Evolutionary conservation across 164 flowering plant species (phyloP).

Genomic region (Liquidambar formosana): DNA sequence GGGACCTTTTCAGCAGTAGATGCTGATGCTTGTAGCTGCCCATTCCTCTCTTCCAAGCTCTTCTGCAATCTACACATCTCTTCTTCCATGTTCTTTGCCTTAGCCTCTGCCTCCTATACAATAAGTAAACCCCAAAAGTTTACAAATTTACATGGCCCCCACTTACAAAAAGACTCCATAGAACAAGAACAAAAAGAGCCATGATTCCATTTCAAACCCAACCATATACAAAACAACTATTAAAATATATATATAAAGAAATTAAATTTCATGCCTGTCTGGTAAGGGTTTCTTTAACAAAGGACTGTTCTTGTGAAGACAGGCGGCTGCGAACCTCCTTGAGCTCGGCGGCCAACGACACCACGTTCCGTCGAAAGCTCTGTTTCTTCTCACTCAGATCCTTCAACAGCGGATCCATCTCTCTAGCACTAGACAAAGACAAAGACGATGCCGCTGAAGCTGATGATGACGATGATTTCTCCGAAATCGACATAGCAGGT

Average conservation of each 20-base stretch:
- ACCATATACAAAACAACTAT: not conserved
- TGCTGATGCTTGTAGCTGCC: slow-evolving; percentile 56
- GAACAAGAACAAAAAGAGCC: slow-evolving; percentile 15
- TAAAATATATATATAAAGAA: not conserved
- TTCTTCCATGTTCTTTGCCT: slow-evolving; percentile 68
- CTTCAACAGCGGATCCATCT: slow-evolving; percentile 73
- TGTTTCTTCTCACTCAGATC: slow-evolving; percentile 89
- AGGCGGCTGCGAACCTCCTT: slow-evolving; percentile 82
- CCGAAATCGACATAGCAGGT: slow-evolving; percentile 25
- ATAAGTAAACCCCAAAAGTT: slow-evolving; percentile 8
- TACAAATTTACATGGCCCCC: slow-evolving; percentile 7
- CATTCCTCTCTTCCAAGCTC: slow-evolving; percentile 70
- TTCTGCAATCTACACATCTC: slow-evolving; percentile 58
- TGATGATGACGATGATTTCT: slow-evolving; percentile 7
- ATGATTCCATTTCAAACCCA: slow-evolving; percentile 5
- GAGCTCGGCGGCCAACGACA: slow-evolving; percentile 81
- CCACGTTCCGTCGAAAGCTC: slow-evolving; percentile 68
- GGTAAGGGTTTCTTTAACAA: slow-evolving; percentile 62
- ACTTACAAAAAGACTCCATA: slow-evolving; percentile 8
- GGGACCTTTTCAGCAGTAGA: slow-evolving; percentile 64
- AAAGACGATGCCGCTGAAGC: not conserved
- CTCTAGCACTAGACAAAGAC: slow-evolving; percentile 3
- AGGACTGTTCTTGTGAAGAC: slow-evolving; percentile 61
- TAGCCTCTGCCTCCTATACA: slow-evolving; percentile 67
- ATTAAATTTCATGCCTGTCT: slow-evolving; percentile 59